Evolutionary conservation across 352 stramenopile genomes (phyloP).

Genomic region (Phytophthora meadii): DNA sequence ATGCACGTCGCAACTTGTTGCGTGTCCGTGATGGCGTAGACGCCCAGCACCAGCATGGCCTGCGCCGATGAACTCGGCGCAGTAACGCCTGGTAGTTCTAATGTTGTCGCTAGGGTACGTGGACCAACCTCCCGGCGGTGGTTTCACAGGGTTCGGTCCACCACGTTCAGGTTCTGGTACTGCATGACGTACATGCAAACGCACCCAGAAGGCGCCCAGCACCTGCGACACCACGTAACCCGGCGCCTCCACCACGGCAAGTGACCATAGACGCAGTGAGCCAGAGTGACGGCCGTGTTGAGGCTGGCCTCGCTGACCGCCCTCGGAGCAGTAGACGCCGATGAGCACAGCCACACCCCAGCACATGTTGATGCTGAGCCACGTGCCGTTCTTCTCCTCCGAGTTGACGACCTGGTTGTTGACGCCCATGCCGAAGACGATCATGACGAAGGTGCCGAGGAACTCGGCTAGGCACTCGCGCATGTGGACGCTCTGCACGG

Average conservation of each 20-base stretch:
- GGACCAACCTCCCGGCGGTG: slow-evolving; percentile 48
- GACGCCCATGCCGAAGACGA: slow-evolving; percentile 40
- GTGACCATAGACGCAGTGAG: slow-evolving; percentile 3
- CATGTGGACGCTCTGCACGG: slow-evolving; percentile 4
- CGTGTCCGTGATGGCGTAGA: slow-evolving; percentile 56
- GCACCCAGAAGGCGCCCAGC: slow-evolving; percentile 47
- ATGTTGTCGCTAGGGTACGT: slow-evolving; percentile 52
- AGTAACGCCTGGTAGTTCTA: no score
- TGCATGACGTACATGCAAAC: slow-evolving; percentile 61
- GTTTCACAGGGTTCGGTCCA: slow-evolving; percentile 50
- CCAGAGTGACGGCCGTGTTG: no score
- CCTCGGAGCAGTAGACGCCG: no score
- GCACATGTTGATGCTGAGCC: no score
- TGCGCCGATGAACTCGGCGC: slow-evolving; percentile 40
- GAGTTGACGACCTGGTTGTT: slow-evolving; percentile 26
- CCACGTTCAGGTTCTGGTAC: slow-evolving; percentile 49
- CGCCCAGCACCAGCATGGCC: slow-evolving; percentile 51
- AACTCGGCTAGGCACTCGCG: slow-evolving; percentile 55
- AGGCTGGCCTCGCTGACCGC: no score
- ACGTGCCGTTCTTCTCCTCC: neutral
- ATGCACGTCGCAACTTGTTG: no score
- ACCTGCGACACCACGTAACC: slow-evolving; percentile 54
- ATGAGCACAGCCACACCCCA: no score
- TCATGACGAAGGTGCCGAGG: slow-evolving; percentile 41
- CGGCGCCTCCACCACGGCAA: slow-evolving; percentile 33